phyloP scores from a whole-genome alignment of 2,329 filamentous ascomycete genomes.

The Cladophialophora psammophila region DNA sequence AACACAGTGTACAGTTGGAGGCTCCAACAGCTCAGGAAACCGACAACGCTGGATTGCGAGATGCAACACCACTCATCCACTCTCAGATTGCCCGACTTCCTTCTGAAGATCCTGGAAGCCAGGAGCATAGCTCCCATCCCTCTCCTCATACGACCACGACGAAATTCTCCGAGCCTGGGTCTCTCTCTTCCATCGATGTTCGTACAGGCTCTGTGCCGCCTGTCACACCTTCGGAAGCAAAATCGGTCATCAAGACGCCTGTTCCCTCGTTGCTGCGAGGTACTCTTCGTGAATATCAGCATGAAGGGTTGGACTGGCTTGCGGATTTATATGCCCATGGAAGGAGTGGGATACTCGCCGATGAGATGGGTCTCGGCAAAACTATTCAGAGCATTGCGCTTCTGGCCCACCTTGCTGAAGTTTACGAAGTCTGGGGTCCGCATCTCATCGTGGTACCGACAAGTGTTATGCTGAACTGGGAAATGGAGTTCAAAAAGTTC shows the following conservation, averaged over 20 bases:
- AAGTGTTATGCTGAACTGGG: constrained; percentile 99
- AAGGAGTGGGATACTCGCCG: constrained; percentile 94
- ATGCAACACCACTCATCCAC: constrained; percentile 18
- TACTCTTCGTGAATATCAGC: constrained; percentile 92
- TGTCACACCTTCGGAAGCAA: constrained; percentile 36
- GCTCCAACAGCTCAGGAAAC: not conserved
- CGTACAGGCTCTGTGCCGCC: constrained; percentile 40
- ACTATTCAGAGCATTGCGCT: constrained; percentile 98
- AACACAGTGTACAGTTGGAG: not conserved
- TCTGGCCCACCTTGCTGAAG: constrained; percentile 87
- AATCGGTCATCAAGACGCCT: constrained; percentile 41
- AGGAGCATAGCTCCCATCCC: constrained; percentile 48
- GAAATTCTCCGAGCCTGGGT: constrained; percentile 55
- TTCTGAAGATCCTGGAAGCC: constrained; percentile 28
- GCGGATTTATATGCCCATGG: constrained; percentile 89
- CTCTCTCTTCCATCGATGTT: constrained; percentile 51
- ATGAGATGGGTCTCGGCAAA: constrained; percentile 98
- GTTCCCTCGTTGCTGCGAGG: constrained; percentile 81
- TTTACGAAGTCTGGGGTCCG: constrained; percentile 91
- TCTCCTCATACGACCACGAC: constrained; percentile 54
- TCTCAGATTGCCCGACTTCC: constrained; percentile 9
- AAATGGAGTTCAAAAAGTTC: constrained; percentile 99
- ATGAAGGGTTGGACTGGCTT: constrained; percentile 96
- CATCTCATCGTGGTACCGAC: constrained; percentile 96
- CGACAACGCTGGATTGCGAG: constrained; percentile 9